A percentile compares a stretch with the other conserved stretches of the same genome.
Conservation (phyloP, 2,329 filamentous ascomycete species). For the Pestalotiopsis sp. region DNA sequence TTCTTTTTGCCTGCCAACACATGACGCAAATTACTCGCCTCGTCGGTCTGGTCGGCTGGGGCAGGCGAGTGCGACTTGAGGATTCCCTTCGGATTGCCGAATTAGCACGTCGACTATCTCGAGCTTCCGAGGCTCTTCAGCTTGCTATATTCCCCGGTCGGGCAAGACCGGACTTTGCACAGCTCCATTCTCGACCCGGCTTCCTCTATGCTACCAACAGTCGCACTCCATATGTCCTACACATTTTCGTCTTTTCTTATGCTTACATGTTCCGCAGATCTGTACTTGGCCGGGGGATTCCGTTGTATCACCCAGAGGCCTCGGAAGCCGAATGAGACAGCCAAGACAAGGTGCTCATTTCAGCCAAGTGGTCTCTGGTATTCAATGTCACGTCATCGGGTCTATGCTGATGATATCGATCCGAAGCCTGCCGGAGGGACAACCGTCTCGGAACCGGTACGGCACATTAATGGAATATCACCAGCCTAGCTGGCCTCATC, state of each 20-base stretch:
- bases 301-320: constrained; percentile 1
- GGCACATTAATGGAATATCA: neutral
- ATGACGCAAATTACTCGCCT: neutral
- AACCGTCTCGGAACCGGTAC: neutral
- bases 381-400: neutral
- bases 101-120: constrained; percentile 6
- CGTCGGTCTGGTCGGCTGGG: neutral
- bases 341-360: neutral
- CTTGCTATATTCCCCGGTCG: constrained; percentile 4
- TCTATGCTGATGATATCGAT: neutral
- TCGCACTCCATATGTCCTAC: neutral
- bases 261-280: neutral
- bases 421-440: neutral
- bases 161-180: constrained; percentile 3
- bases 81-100: neutral
- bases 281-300: neutral
- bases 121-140: constrained; percentile 6
- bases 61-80: neutral
- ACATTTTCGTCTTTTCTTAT: constrained; percentile 1
- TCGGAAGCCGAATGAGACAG: constrained; percentile 2
- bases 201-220: neutral
- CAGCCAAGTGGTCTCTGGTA: neutral
- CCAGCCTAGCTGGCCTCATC: neutral
- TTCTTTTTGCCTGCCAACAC: neutral
- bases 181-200: neutral